Percentiles rank a stretch among this genome's conserved stretches.
Conservation (phyloP, 306 rosid genomes). For the Adenanthera pavonina region DNA sequence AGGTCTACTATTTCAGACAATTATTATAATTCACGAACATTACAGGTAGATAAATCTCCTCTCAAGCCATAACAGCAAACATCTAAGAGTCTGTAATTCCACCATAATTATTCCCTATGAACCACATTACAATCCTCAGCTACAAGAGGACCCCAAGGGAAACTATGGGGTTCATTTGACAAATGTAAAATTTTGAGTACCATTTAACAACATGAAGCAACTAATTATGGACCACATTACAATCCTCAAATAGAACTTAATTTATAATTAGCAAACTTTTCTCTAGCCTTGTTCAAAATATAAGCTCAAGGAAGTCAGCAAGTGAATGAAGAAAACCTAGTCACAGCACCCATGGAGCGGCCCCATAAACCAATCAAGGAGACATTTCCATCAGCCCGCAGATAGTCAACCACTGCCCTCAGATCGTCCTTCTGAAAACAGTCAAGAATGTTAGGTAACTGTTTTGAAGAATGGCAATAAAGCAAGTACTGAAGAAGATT, state of each 20-base stretch:
- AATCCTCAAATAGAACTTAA: constrained; percentile 8
- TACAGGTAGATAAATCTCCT: neutral
- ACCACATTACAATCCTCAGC: neutral
- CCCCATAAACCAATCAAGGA: constrained; percentile 99
- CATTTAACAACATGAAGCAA: constrained; percentile 1
- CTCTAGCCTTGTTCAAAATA: constrained; percentile 20
- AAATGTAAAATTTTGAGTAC: constrained; percentile 15
- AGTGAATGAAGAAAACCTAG: constrained; percentile 65
- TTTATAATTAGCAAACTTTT: neutral
- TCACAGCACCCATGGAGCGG: constrained; percentile 99
- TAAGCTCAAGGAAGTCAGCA: constrained; percentile 28
- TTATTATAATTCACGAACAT: neutral
- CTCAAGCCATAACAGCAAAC: constrained; percentile 13
- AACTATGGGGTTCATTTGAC: neutral
- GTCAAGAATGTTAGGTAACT: constrained; percentile 32
- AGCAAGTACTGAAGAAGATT: constrained; percentile 6
- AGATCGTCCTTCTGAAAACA: constrained; percentile 87
- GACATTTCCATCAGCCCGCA: constrained; percentile 88
- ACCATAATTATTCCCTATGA: constrained; percentile 14
- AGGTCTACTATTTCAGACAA: neutral
- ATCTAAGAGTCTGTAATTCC: neutral
- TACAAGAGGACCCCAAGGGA: neutral
- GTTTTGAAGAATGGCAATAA: constrained; percentile 24
- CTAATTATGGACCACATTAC: constrained; percentile 29
- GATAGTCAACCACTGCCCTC: constrained; percentile 76